These are phyloP conservation scores for Zancudomyces culisetae DNA, from an alignment of 371 early-diverging fungal species.

Conservation along the genomic window DNA sequence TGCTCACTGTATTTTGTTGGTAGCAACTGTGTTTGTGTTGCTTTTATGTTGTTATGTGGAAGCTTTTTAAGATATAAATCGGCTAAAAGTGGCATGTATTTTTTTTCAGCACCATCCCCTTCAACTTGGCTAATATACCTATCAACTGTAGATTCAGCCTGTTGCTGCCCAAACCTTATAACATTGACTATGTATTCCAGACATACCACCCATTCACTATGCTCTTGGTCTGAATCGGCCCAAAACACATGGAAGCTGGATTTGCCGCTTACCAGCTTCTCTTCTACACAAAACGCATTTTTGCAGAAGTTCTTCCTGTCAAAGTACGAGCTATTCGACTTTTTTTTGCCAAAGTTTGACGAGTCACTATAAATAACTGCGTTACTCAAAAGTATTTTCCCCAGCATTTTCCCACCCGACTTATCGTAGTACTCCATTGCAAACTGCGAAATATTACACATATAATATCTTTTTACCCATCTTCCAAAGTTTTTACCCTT, in stretches of 20 bases:
- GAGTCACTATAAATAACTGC: conserved; percentile 20
- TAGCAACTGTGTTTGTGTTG: no score
- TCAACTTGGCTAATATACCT: background rate
- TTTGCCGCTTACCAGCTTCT: background rate
- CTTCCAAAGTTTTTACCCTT: conserved; percentile 71
- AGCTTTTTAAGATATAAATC: background rate
- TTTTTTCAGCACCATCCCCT: background rate
- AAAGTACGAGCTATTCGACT: background rate
- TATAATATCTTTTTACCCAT: conserved; percentile 59
- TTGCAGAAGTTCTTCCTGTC: background rate
- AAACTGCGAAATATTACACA: conserved; percentile 31
- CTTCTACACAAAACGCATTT: background rate
- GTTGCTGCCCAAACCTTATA: background rate
- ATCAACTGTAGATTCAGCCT: background rate
- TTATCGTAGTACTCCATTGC: conserved; percentile 56
- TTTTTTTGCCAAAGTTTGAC: background rate
- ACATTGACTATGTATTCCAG: conserved; percentile 22
- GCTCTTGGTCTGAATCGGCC: conserved; percentile 66
- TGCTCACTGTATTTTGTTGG: no score
- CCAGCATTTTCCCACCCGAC: conserved; percentile 15
- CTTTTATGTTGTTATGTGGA: no score
- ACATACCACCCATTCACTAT: conserved; percentile 68
- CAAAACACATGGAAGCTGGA: conserved; percentile 28
- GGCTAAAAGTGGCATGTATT: background rate
- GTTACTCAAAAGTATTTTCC: conserved; percentile 13